phyloP scores from a whole-genome alignment of 2,329 filamentous ascomycete genomes.

The Aspergillus bombycis region DNA sequence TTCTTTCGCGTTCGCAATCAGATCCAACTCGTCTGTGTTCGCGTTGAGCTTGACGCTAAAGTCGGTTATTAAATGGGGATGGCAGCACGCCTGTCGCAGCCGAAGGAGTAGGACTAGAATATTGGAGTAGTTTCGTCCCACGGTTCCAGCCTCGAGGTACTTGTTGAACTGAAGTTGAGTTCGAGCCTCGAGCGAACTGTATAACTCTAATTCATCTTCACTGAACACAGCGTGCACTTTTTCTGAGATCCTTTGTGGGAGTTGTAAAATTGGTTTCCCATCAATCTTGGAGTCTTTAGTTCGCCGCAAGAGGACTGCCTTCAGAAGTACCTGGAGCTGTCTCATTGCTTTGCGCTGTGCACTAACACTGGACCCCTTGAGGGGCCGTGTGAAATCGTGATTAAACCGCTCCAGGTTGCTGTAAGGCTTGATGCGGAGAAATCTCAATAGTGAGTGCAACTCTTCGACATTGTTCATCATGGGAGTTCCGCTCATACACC shows the following conservation, averaged over 20 bases:
- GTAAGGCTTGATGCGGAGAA: slow-evolving; percentile 77
- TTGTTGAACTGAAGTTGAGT: slow-evolving; percentile 75
- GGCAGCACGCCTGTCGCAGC: slow-evolving; percentile 79
- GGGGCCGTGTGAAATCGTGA: slow-evolving; percentile 56
- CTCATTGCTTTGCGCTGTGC: slow-evolving; percentile 60
- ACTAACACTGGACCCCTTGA: slow-evolving; percentile 48
- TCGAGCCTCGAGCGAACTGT: slow-evolving; percentile 66
- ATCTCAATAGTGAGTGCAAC: slow-evolving; percentile 75
- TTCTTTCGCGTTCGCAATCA: slow-evolving; percentile 64
- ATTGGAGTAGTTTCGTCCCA: slow-evolving; percentile 75
- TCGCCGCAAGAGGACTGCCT: slow-evolving; percentile 78
- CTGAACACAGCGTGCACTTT: slow-evolving; percentile 67
- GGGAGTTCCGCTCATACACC: slow-evolving; percentile 79
- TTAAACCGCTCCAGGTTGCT: slow-evolving; percentile 66
- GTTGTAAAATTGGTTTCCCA: slow-evolving; percentile 72
- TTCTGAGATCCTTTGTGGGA: slow-evolving; percentile 68
- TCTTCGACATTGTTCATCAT: slow-evolving; percentile 88
- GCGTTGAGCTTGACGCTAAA: slow-evolving; percentile 57
- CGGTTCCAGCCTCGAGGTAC: slow-evolving; percentile 69
- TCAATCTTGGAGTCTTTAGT: slow-evolving; percentile 80
- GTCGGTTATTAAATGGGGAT: slow-evolving; percentile 72
- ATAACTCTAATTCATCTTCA: slow-evolving; percentile 67
- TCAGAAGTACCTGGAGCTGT: slow-evolving; percentile 73
- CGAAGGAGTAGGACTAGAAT: slow-evolving; percentile 79
- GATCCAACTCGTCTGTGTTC: slow-evolving; percentile 56